These are phyloP conservation scores for Peribolospora kevripleyi DNA, from an alignment of 768 basidiomycete genomes.

Conservation along the genomic window DNA sequence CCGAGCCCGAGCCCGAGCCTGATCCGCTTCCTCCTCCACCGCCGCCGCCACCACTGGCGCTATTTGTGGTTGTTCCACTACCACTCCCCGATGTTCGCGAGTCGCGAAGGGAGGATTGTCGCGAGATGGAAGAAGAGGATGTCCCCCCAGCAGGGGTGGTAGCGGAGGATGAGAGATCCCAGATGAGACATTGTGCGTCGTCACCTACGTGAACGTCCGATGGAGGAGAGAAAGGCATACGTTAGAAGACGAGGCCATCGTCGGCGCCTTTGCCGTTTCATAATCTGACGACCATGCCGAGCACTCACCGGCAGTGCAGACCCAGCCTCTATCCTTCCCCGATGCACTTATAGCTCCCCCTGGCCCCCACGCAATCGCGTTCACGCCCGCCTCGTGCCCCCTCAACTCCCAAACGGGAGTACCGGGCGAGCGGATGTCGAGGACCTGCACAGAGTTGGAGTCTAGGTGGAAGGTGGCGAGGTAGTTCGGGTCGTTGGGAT, in stretches of 20 bases:
- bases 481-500: conserved; percentile 74
- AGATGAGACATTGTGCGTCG: conserved; percentile 77
- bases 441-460: conserved; percentile 61
- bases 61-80: not conserved
- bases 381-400: conserved; percentile 57
- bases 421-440: conserved; percentile 93
- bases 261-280: no score
- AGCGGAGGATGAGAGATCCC: conserved; percentile 50
- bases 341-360: conserved; percentile 44
- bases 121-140: not conserved
- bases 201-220: conserved; percentile 33
- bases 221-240: not conserved
- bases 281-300: no score
- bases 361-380: conserved; percentile 70
- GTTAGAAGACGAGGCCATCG: not conserved
- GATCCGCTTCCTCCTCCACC: conserved; percentile 2
- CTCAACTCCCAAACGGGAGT: conserved; percentile 77
- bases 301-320: conserved; percentile 1
- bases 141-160: conserved; percentile 21
- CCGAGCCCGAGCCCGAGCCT: not conserved
- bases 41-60: not conserved
- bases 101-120: not conserved
- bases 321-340: conserved; percentile 51
- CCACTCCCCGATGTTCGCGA: not conserved
- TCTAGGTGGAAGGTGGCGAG: conserved; percentile 96